Percentiles rank a stretch among this genome's conserved stretches.
These are phyloP conservation scores for Novymonas esmeraldas DNA, from an alignment of 208 protist species.

Conservation along the genomic window DNA sequence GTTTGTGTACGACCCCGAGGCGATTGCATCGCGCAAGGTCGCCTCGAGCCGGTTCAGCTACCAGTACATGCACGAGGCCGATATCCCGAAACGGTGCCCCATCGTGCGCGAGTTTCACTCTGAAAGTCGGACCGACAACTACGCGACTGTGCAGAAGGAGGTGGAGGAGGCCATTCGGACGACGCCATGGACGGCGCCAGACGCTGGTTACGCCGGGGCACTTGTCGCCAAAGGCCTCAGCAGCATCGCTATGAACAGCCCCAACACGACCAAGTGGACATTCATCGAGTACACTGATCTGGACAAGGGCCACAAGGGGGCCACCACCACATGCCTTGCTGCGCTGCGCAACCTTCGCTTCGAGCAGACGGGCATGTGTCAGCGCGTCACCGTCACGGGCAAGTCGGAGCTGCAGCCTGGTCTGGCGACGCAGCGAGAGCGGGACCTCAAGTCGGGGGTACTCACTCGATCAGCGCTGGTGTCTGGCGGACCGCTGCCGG, in stretches of 20 bases:
- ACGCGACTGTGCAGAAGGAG: slow-evolving; percentile 44
- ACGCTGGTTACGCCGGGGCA: slow-evolving; percentile 54
- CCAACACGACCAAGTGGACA: slow-evolving; percentile 79
- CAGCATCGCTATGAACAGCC: slow-evolving; percentile 59
- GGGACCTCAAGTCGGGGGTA: slow-evolving; percentile 33
- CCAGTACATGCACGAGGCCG: slow-evolving; percentile 66
- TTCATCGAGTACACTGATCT: slow-evolving; percentile 77
- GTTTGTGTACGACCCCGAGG: slow-evolving; percentile 77
- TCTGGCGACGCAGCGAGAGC: slow-evolving; percentile 32
- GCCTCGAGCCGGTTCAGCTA: slow-evolving; percentile 58
- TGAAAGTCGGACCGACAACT: slow-evolving; percentile 40
- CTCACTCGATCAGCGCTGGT: slow-evolving; percentile 42
- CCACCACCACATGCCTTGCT: slow-evolving; percentile 40
- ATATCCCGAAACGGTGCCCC: slow-evolving; percentile 64
- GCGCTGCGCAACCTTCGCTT: slow-evolving; percentile 75
- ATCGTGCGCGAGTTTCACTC: slow-evolving; percentile 71
- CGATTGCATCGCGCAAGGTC: slow-evolving; percentile 53
- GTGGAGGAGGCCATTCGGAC: slow-evolving; percentile 30
- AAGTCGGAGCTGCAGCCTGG: slow-evolving; percentile 44
- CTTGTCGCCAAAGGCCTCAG: slow-evolving; percentile 64
- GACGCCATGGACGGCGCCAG: slow-evolving; percentile 54
- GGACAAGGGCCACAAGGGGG: slow-evolving; percentile 28
- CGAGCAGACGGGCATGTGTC: slow-evolving; percentile 68
- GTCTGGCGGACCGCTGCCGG: slow-evolving; percentile 37
- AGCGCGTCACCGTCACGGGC: slow-evolving; percentile 64